Percentiles rank a stretch among this genome's conserved stretches.
Conservation (phyloP, 2,329 filamentous ascomycete genomes). For the Colletotrichum coccodes region DNA sequence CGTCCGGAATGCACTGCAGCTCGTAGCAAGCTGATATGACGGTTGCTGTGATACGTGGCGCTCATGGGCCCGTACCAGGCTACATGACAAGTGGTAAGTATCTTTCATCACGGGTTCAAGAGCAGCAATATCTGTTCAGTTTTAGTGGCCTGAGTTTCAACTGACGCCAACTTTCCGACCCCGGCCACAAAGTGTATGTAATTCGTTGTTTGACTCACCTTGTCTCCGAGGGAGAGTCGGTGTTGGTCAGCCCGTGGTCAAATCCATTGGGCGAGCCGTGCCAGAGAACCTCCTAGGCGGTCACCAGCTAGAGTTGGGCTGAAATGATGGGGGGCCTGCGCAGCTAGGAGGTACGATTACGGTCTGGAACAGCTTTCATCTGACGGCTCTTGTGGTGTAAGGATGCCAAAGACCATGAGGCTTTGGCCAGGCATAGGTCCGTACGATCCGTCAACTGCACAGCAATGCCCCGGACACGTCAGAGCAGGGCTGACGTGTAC, state of each 20-base stretch:
- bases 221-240: background rate
- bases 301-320: background rate
- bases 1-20: background rate
- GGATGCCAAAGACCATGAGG: background rate
- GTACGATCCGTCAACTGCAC: background rate
- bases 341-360: background rate
- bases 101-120: constrained; percentile 28
- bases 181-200: background rate
- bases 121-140: background rate
- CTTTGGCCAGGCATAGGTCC: background rate
- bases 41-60: background rate
- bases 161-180: constrained; percentile 3
- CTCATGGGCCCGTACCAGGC: background rate
- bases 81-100: background rate
- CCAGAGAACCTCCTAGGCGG: background rate
- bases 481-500: constrained; percentile 18
- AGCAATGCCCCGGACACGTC: constrained; percentile 12
- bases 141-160: background rate
- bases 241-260: background rate
- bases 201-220: background rate
- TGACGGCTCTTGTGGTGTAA: background rate
- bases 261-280: constrained; percentile 15
- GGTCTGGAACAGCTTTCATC: background rate
- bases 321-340: background rate
- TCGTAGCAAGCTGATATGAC: background rate